Percentiles rank a stretch among this genome's conserved stretches.
phyloP scores from a whole-genome alignment of 495 filamentous ascomycete species.

The Zalerion maritima region DNA sequence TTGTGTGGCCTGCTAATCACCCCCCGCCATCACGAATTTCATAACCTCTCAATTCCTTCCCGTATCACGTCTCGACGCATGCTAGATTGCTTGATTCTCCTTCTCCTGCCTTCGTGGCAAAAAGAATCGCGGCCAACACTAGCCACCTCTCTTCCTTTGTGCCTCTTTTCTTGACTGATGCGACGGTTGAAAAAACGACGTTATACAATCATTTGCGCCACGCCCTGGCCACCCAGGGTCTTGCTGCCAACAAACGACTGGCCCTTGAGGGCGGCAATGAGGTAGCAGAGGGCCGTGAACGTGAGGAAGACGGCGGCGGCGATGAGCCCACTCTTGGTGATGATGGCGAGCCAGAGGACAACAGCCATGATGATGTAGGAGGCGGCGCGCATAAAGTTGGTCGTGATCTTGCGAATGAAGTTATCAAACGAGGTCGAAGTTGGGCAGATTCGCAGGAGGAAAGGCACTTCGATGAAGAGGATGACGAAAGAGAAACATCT shows the following conservation, averaged over 20 bases:
- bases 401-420: slow-evolving; percentile 82
- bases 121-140: background rate
- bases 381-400: slow-evolving; percentile 93
- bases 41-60: no score
- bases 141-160: background rate
- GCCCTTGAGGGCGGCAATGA: slow-evolving; percentile 69
- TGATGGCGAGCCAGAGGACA: slow-evolving; percentile 67
- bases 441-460: slow-evolving; percentile 94
- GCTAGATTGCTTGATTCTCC: slow-evolving; percentile 2
- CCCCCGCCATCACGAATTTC: no score
- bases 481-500: slow-evolving; percentile 73
- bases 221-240: slow-evolving; percentile 84
- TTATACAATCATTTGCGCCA: slow-evolving; percentile 98
- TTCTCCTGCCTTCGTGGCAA: background rate
- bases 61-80: no score
- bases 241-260: slow-evolving; percentile 95
- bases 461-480: slow-evolving; percentile 92
- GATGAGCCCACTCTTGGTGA: slow-evolving; percentile 52
- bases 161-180: no score
- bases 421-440: slow-evolving; percentile 79
- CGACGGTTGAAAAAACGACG: no score
- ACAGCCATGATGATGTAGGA: slow-evolving; percentile 72
- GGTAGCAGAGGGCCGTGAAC: slow-evolving; percentile 68
- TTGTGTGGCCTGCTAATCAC: no score
- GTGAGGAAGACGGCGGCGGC: slow-evolving; percentile 73